phyloP scores from a whole-genome alignment of 495 filamentous ascomycete genomes.

The Neurospora africana region DNA sequence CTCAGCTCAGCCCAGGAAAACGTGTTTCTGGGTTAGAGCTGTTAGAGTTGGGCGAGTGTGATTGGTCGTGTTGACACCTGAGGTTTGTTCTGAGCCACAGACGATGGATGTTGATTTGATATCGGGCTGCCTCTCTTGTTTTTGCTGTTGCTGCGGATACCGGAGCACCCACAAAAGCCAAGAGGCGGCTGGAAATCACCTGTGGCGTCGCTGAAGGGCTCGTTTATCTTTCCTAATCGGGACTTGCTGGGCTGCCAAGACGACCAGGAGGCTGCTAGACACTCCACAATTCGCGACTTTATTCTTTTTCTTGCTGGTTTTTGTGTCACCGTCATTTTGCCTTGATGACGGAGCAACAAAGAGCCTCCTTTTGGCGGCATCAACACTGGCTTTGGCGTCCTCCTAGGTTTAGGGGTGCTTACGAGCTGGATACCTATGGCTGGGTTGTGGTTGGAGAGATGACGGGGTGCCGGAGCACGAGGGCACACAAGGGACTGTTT shows the following conservation, averaged over 20 bases:
- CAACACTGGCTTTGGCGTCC: not conserved
- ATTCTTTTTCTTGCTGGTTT: not conserved
- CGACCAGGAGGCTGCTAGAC: constrained; percentile 1
- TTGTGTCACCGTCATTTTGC: not conserved
- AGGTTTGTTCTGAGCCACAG: not conserved
- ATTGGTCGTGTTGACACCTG: not conserved
- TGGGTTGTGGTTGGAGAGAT: not conserved
- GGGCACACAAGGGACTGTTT: not conserved
- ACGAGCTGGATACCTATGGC: not conserved
- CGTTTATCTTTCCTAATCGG: constrained; percentile 19
- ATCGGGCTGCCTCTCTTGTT: not conserved
- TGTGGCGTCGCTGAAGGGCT: constrained; percentile 25
- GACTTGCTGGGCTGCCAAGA: constrained; percentile 5
- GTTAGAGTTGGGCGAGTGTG: not conserved
- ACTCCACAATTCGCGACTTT: not conserved
- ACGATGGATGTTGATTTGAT: not conserved
- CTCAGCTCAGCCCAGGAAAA: not conserved
- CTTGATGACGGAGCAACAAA: not conserved
- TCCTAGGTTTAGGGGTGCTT: not conserved
- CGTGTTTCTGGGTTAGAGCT: not conserved
- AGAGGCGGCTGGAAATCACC: constrained; percentile 1
- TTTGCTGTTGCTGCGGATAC: not conserved
- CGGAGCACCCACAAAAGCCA: not conserved
- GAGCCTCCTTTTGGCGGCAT: not conserved
- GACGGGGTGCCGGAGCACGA: not conserved